phyloP scores from a whole-genome alignment of 2,329 filamentous ascomycete genomes.

The Trichophyton simii region DNA sequence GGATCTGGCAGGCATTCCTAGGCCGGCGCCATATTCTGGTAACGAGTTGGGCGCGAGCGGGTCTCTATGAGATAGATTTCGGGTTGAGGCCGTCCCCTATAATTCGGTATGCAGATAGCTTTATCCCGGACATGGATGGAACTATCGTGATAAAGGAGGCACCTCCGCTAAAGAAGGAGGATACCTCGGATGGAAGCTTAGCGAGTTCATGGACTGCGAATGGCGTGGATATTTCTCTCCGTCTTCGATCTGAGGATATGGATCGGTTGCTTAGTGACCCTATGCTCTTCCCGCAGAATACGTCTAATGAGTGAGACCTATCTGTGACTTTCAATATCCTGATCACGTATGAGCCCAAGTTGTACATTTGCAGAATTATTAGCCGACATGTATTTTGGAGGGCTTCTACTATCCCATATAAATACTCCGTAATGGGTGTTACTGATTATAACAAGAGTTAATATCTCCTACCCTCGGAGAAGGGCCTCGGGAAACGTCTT shows the following conservation, averaged over 20 bases:
- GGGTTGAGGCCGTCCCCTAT: conserved; percentile 1
- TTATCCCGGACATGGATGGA: background rate
- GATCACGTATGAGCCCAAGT: too few relatives aligned
- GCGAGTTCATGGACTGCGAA: background rate
- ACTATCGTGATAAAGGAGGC: background rate
- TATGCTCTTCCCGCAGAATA: background rate
- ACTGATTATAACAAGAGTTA: too few relatives aligned
- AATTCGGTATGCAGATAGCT: background rate
- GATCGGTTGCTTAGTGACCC: background rate
- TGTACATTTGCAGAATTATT: too few relatives aligned
- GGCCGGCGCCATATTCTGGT: conserved; percentile 33
- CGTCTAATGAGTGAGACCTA: too few relatives aligned
- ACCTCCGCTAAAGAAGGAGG: background rate
- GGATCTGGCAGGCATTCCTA: conserved; percentile 38
- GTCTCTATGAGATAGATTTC: conserved; percentile 23
- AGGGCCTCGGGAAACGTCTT: too few relatives aligned
- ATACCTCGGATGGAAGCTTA: background rate
- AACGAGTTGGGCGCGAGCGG: conserved; percentile 36
- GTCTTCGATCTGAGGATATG: background rate
- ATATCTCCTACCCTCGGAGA: too few relatives aligned
- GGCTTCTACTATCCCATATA: too few relatives aligned
- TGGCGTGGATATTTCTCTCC: background rate
- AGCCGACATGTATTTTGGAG: too few relatives aligned
- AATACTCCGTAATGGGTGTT: too few relatives aligned
- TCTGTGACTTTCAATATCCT: too few relatives aligned